phyloP scores from a whole-genome alignment of 2,329 filamentous ascomycete species.

The Microthyrium microscopicum region DNA sequence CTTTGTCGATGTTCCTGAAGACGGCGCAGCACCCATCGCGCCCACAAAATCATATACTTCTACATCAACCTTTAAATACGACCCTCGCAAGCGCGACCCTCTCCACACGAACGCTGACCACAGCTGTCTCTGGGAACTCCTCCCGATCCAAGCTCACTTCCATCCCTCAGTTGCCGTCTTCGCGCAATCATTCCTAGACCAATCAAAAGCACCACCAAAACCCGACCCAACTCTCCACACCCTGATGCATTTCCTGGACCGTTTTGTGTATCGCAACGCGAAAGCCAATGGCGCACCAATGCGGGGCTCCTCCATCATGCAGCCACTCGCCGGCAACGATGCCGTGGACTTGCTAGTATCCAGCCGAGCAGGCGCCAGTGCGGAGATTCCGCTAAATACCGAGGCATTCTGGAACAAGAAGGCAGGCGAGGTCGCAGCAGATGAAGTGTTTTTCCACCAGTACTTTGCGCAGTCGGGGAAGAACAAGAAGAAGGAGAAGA shows the following conservation, averaged over 20 bases:
- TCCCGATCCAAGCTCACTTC: constrained; percentile 68
- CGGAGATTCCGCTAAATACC: constrained; percentile 58
- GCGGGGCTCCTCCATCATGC: constrained; percentile 88
- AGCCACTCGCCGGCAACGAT: constrained; percentile 58
- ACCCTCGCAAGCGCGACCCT: constrained; percentile 80
- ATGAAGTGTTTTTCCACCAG: constrained; percentile 96
- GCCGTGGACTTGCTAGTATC: constrained; percentile 44
- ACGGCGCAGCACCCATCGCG: constrained; percentile 22
- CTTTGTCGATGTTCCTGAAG: constrained; percentile 47
- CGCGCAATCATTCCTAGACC: constrained; percentile 54
- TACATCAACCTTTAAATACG: constrained; percentile 38
- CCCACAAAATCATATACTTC: constrained; percentile 3
- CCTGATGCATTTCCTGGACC: constrained; percentile 88
- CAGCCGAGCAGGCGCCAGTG: constrained; percentile 36
- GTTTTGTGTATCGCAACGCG: constrained; percentile 93
- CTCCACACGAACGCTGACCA: constrained; percentile 85
- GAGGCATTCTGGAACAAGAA: constrained; percentile 86
- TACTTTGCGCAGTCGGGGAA: constrained; percentile 61
- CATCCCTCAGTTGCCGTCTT: constrained; percentile 86
- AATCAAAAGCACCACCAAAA: constrained; percentile 73
- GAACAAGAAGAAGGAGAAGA: constrained; percentile 31
- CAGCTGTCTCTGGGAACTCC: constrained; percentile 83
- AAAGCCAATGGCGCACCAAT: constrained; percentile 45
- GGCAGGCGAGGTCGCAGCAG: constrained; percentile 63
- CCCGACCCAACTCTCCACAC: constrained; percentile 83